A percentile compares a stretch with the other conserved stretches of the same genome.
Conservation (phyloP, 192 early-diverging fungal species). For the Neocallimastix lanati region DNA sequence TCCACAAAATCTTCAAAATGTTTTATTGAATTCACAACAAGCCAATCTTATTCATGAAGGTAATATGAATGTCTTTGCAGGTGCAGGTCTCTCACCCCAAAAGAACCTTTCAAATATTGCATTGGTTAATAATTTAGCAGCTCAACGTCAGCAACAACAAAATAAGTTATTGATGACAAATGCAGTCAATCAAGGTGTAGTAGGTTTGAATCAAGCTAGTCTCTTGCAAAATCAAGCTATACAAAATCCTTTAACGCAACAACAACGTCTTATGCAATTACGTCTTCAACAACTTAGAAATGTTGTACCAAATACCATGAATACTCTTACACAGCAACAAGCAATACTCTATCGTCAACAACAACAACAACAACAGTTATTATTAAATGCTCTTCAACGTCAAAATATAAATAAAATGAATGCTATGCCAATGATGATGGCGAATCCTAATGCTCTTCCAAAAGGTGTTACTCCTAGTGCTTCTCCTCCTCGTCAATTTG, state of each 20-base stretch:
- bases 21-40: neutral
- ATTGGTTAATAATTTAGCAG: neutral
- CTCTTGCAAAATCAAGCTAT: neutral
- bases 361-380: neutral
- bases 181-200: neutral
- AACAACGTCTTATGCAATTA: neutral
- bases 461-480: neutral
- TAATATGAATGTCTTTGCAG: neutral
- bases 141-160: neutral
- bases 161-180: neutral
- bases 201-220: neutral
- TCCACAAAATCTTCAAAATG: neutral
- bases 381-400: neutral
- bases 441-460: neutral
- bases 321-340: neutral
- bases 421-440: neutral
- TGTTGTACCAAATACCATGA: neutral
- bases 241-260: neutral
- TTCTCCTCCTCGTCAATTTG: neutral
- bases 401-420: neutral
- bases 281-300: neutral
- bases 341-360: neutral
- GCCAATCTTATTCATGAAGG: neutral
- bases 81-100: neutral
- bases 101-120: neutral